Evolutionary conservation across 2,329 filamentous ascomycete genomes (phyloP).

Genomic region (Fusarium chuoi): DNA sequence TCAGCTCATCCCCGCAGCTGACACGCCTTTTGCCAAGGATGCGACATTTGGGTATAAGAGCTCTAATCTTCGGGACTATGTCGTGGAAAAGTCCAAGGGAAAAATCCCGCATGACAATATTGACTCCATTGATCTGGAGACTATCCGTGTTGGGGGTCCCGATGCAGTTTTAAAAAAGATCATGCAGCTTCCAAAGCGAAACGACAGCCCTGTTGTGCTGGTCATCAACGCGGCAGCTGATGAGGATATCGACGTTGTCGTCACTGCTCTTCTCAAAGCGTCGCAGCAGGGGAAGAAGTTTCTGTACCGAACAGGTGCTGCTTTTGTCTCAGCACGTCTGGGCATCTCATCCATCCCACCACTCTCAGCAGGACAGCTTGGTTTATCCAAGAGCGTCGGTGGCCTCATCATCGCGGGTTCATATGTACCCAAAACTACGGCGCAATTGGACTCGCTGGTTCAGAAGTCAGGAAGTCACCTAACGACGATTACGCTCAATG

Average conservation of each 20-base stretch:
- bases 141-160: slow-evolving; percentile 59
- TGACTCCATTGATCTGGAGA: slow-evolving; percentile 56
- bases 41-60: slow-evolving; percentile 67
- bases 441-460: slow-evolving; percentile 59
- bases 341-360: slow-evolving; percentile 63
- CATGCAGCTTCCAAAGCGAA: slow-evolving; percentile 38
- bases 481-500: slow-evolving; percentile 59
- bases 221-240: slow-evolving; percentile 65
- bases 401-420: slow-evolving; percentile 66
- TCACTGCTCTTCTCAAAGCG: slow-evolving; percentile 57
- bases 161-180: slow-evolving; percentile 55
- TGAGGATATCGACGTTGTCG: slow-evolving; percentile 65
- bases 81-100: slow-evolving; percentile 63
- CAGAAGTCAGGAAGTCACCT: slow-evolving; percentile 53
- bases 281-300: slow-evolving; percentile 48
- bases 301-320: slow-evolving; percentile 54
- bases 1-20: slow-evolving; percentile 52
- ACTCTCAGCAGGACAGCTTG: slow-evolving; percentile 57
- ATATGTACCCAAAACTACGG: slow-evolving; percentile 69
- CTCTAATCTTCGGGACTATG: slow-evolving; percentile 59
- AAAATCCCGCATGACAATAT: slow-evolving; percentile 52
- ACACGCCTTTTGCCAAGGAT: slow-evolving; percentile 67
- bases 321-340: slow-evolving; percentile 59
- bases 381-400: slow-evolving; percentile 52
- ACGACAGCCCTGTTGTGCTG: slow-evolving; percentile 49